A percentile compares a stretch with the other conserved stretches of the same genome.
These are phyloP conservation scores for Candida loeiensis DNA, from an alignment of 805 yeast species.

Conservation along the genomic window DNA sequence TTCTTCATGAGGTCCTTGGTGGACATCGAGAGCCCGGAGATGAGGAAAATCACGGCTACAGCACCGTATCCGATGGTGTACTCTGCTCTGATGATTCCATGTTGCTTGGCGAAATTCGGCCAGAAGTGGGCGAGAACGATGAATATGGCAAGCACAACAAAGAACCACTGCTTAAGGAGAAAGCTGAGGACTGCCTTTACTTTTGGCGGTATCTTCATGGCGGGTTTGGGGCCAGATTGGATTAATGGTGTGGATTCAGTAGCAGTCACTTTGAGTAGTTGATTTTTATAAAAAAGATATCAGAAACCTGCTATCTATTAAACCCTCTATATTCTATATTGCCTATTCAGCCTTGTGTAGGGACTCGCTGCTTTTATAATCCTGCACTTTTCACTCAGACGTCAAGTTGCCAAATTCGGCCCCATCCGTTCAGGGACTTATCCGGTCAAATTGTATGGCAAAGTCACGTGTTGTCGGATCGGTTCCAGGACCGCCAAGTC, in stretches of 20 bases:
- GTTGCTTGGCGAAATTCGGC: conserved; percentile 81
- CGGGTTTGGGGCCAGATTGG: too few relatives aligned
- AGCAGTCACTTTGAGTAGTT: too few relatives aligned
- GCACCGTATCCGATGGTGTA: conserved; percentile 82
- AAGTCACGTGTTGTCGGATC: conserved; percentile 7
- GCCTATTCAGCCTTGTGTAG: too few relatives aligned
- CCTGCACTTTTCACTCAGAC: background rate
- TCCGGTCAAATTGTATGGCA: conserved; percentile 1
- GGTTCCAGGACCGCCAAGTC: background rate
- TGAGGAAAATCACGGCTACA: conserved; percentile 78
- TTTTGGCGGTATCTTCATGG: background rate
- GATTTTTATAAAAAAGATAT: too few relatives aligned
- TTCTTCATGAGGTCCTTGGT: conserved; percentile 60
- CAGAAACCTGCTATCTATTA: too few relatives aligned
- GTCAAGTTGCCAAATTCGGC: background rate
- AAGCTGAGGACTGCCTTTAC: conserved; percentile 20
- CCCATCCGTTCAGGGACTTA: background rate
- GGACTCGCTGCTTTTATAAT: too few relatives aligned
- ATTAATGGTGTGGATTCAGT: too few relatives aligned
- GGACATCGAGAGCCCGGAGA: conserved; percentile 76
- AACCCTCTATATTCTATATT: too few relatives aligned
- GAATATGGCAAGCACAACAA: conserved; percentile 64
- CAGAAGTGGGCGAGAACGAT: conserved; percentile 72
- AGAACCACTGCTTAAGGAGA: conserved; percentile 65
- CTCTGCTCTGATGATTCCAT: conserved; percentile 71